Percentiles rank a stretch among this genome's conserved stretches.
phyloP scores from a whole-genome alignment of 2,329 filamentous ascomycete genomes.

The Chaetomium sp. region DNA sequence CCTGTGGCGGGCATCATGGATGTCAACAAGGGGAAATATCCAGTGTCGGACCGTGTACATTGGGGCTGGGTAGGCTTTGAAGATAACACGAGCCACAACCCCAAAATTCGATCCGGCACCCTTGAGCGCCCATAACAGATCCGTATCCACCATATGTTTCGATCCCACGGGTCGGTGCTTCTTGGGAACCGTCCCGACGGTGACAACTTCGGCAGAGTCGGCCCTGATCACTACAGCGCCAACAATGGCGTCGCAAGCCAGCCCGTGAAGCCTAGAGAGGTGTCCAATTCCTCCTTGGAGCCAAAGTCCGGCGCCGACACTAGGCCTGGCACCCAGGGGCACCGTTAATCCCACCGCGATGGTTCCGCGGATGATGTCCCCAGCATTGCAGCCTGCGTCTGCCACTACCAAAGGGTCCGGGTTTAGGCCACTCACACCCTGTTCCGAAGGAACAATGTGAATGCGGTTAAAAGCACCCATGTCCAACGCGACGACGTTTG shows the following conservation, averaged over 20 bases:
- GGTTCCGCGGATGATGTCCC: slow-evolving; percentile 44
- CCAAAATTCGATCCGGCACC: slow-evolving; percentile 56
- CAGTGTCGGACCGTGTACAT: slow-evolving; percentile 37
- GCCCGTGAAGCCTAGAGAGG: slow-evolving; percentile 47
- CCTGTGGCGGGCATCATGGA: slow-evolving; percentile 27
- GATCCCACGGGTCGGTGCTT: slow-evolving; percentile 36
- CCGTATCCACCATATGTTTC: slow-evolving; percentile 38
- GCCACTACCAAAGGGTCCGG: slow-evolving; percentile 39
- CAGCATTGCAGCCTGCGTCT: slow-evolving; percentile 50
- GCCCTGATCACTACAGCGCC: slow-evolving; percentile 53
- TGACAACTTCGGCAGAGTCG: slow-evolving; percentile 40
- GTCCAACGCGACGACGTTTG: slow-evolving; percentile 49
- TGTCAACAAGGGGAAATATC: slow-evolving; percentile 31
- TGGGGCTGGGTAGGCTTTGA: slow-evolving; percentile 40
- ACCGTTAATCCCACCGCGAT: slow-evolving; percentile 46
- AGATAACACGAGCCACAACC: slow-evolving; percentile 47
- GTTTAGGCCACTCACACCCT: slow-evolving; percentile 19
- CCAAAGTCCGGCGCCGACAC: slow-evolving; percentile 57
- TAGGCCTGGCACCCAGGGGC: slow-evolving; percentile 55
- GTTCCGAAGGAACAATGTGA: slow-evolving; percentile 32
- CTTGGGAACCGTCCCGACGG: slow-evolving; percentile 45
- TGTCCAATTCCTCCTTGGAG: slow-evolving; percentile 61
- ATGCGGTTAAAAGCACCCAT: slow-evolving; percentile 51
- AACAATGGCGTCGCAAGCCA: slow-evolving; percentile 54
- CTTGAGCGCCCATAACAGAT: slow-evolving; percentile 51